These are phyloP conservation scores for Liquidambar formosana DNA, from an alignment of 164 flowering plant species.

Conservation along the genomic window DNA sequence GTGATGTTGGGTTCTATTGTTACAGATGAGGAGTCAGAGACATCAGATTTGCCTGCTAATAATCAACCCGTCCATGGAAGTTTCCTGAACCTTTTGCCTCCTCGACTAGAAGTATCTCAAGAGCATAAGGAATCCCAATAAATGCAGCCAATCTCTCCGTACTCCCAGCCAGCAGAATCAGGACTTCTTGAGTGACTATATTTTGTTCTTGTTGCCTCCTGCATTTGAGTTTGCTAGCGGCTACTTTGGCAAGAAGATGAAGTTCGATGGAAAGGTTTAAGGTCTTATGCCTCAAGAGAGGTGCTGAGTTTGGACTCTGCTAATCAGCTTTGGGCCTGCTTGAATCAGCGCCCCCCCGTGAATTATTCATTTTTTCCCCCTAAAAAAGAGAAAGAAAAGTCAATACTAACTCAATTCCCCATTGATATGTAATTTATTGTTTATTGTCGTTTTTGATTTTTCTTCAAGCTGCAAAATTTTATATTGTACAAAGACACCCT, in stretches of 20 bases:
- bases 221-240: not conserved
- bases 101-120: constrained; percentile 28
- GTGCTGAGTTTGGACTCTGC: constrained; percentile 11
- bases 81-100: constrained; percentile 41
- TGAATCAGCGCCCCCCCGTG: not conserved
- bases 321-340: constrained; percentile 3
- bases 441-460: no score
- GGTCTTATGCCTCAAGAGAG: not conserved
- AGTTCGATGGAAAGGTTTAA: not conserved
- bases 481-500: constrained; percentile 11
- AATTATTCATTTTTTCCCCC: not conserved
- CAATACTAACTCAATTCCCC: constrained; percentile 8
- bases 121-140: constrained; percentile 14
- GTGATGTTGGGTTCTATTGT: not conserved
- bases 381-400: not conserved
- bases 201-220: not conserved
- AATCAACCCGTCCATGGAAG: constrained; percentile 45
- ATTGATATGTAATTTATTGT: constrained; percentile 5
- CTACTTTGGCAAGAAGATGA: not conserved
- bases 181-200: not conserved
- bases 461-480: constrained; percentile 2
- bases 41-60: constrained; percentile 32
- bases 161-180: no score
- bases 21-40: constrained; percentile 45
- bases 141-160: not conserved